Percentiles rank a stretch among this genome's conserved stretches.
phyloP scores from a whole-genome alignment of 192 early-diverging fungal genomes.

The Umbelopsis isabellina region DNA sequence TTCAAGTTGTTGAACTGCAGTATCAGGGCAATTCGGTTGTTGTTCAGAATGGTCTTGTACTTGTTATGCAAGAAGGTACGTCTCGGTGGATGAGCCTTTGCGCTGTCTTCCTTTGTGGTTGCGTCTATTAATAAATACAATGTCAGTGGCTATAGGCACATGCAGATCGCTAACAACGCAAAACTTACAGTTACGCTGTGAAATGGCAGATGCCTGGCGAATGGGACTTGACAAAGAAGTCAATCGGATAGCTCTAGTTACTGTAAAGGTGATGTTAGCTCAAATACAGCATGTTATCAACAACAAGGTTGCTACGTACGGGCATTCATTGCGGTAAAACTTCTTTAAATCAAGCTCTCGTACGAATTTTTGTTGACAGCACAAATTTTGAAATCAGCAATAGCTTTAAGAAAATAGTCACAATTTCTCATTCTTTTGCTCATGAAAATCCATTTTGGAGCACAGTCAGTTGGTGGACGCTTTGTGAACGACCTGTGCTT shows the following conservation, averaged over 20 bases:
- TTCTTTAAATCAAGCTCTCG: neutral
- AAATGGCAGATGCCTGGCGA: neutral
- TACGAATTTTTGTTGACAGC: slow-evolving; percentile 6
- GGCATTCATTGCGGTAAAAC: slow-evolving; percentile 4
- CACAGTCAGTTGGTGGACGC: neutral
- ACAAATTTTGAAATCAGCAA: neutral
- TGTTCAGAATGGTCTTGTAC: slow-evolving; percentile 46
- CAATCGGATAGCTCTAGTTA: slow-evolving; percentile 1
- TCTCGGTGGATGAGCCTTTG: slow-evolving; percentile 39
- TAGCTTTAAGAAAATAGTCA: neutral
- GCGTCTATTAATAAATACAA: slow-evolving; percentile 21
- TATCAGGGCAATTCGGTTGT: slow-evolving; percentile 57
- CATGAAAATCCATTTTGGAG: neutral
- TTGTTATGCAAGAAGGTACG: slow-evolving; percentile 51
- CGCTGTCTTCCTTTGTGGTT: slow-evolving; percentile 1
- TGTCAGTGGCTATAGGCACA: neutral
- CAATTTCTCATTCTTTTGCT: neutral
- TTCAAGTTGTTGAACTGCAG: slow-evolving; percentile 66
- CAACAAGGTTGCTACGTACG: neutral
- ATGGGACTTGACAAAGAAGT: neutral
- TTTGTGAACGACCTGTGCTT: no score
- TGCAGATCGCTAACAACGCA: neutral
- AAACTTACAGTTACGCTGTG: slow-evolving; percentile 20
- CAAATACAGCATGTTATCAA: neutral
- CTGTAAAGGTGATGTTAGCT: neutral